Base-by-base conservation (phyloP, 495 filamentous ascomycete genomes). In the Penicillium riverlandense region DNA sequence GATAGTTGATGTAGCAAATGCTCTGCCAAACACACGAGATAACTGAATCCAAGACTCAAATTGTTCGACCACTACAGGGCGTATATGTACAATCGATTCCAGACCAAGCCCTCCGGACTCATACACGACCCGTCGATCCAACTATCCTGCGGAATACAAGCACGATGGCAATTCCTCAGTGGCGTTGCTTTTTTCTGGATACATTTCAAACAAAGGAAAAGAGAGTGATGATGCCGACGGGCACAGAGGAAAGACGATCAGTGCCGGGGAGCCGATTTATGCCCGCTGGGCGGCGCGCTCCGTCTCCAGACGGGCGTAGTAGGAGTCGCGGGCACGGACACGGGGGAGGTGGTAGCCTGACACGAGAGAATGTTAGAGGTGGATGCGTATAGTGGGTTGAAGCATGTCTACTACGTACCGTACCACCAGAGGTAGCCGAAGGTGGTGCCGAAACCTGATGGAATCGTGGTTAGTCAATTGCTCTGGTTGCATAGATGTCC, bases 341-440 rank as follows among this genome's bases (percentile, higher is more conserved):
- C 76, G 74, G 50, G 86, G 86, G 38, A 90, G 76, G 71, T 91
- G 86, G 71, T 81, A 90, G 59, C 86, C 84, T 85, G 46, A 22
- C 22, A 22, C 51, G 32, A 11, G 13, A 35, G 37, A 42, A 13
- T 4, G 36, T 38, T 33, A 45, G 42, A 41, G 9, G 0, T 22
- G 22, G 22, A 22, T 4, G 22, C 22, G 22, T 22, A 22, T 22
- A 6, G 22, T 22, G 22, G 22, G 22, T 22, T 22, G 22, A 22
- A 22, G 22, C 22, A 22, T 22, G 22, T 4, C 22, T 6, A 22
- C 27, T 66, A 84, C 80, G 49, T 80, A 84, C 79, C 84, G 69
- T 88, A 90, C 86, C 86, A 90, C 68, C 74, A 90, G 61, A 79
- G 71, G 67, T 85, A 89, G 57, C 83, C 86, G 63, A 77, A 75